Evolutionary conservation across 2,329 filamentous ascomycete genomes (phyloP).

Genomic region (Tothia fuscella): DNA sequence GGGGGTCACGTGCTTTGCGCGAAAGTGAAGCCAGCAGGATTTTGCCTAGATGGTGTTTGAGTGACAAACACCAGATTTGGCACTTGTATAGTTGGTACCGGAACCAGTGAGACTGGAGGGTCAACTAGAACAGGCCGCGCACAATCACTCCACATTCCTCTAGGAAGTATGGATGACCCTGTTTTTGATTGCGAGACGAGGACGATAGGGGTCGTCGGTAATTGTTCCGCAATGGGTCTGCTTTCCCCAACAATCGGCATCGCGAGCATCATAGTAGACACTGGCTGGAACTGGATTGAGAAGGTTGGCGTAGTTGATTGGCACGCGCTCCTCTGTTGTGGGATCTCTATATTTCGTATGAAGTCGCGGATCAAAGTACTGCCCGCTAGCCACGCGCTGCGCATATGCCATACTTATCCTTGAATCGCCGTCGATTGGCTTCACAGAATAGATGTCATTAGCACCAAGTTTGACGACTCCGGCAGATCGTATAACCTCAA

Average conservation of each 20-base stretch:
- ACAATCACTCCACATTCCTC: background rate
- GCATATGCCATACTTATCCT: background rate
- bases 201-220: background rate
- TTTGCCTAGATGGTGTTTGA: too few relatives aligned
- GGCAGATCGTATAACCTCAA: background rate
- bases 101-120: too few relatives aligned
- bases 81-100: too few relatives aligned
- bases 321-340: background rate
- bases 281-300: background rate
- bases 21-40: too few relatives aligned
- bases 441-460: background rate
- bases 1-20: too few relatives aligned
- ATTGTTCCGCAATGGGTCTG: background rate
- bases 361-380: background rate
- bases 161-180: background rate
- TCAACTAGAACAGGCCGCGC: background rate
- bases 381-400: background rate
- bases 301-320: background rate
- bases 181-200: background rate
- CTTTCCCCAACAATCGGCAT: background rate
- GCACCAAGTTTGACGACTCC: background rate
- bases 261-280: conserved; percentile 1
- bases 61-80: too few relatives aligned
- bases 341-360: background rate
- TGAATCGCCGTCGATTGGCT: background rate